Evolutionary conservation across 192 early-diverging fungal genomes (phyloP), one percentile per base, ranked within the genome.

Genomic region (Coemansia sp.): DNA sequence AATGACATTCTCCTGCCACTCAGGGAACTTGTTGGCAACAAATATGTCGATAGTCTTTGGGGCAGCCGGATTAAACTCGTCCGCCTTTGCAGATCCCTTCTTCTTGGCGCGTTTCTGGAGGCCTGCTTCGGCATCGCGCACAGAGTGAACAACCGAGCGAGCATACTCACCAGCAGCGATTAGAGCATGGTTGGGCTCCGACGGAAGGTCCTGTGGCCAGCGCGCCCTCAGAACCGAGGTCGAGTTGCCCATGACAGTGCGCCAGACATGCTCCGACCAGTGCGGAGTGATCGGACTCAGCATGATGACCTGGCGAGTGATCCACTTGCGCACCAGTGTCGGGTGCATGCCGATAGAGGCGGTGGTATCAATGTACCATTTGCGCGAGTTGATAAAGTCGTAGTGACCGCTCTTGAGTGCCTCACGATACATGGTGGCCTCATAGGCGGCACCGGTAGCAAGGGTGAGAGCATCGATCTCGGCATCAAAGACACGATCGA

Each of bases 191-290:
- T 98, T 85, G n/a, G 87, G 78, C 4, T 80, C 69, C 4, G 71
- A 80, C 10, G 84, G 80, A n/a, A 74, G 54, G 13, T 74, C 72
- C 7, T 51, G 58, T 11, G 87, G 87, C 85, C 86, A 88, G 38
- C 71, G 73, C 38, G 92, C 90, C 27, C 83, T 71, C 62, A 91
- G 79, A 22, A 97, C 81, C 46, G 87, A 83, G 23, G 44, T 66
- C 22, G 79, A 61, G 73, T 97, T 94, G 61, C 86, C 76, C 60
- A 98, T 77, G 43, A 96, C 48, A 18, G 82, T 74, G 34, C 67
- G 68, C 94, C 94, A 99, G 42, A 98, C 71, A 69, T 94, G 79
- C 73, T 99, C 95, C 45, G 87, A 83, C 91, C 91, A 97, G 82
- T 98, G 96, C 13, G 97, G 91, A 21, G 87, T 85, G 57, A 99